These are phyloP conservation scores for Dictyostelium discoideum DNA, from an alignment of 78 protist genomes.

Conservation along the genomic window DNA sequence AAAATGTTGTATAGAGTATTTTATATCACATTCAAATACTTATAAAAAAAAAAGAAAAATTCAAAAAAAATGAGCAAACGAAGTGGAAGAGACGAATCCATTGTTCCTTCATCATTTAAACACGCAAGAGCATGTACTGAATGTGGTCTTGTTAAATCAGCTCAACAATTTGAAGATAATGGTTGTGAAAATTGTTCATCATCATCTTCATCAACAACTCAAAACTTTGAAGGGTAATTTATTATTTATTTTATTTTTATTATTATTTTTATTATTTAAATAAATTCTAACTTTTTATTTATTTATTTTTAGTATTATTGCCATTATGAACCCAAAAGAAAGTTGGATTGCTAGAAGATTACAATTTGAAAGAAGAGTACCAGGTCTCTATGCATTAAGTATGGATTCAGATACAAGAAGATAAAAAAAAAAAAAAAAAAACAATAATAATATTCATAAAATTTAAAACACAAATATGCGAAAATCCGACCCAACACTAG, in stretches of 20 bases:
- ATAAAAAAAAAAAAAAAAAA: background rate
- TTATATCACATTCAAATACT: background rate
- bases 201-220: background rate
- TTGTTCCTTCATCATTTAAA: slow-evolving; percentile 49
- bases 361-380: slow-evolving; percentile 13
- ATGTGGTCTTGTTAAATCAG: slow-evolving; percentile 51
- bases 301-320: slow-evolving; percentile 34
- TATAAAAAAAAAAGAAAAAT: too few species aligned
- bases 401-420: background rate
- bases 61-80: background rate
- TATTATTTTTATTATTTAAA: background rate
- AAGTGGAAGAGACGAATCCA: background rate
- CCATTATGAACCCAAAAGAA: slow-evolving; percentile 56
- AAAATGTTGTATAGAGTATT: background rate
- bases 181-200: slow-evolving; percentile 71
- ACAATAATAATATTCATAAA: background rate
- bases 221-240: slow-evolving; percentile 69
- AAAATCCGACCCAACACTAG: background rate
- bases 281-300: background rate
- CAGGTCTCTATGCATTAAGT: slow-evolving; percentile 60
- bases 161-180: slow-evolving; percentile 34
- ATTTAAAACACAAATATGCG: background rate
- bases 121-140: slow-evolving; percentile 40
- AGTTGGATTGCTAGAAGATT: slow-evolving; percentile 65
- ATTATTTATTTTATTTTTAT: background rate